Evolutionary conservation across 495 filamentous ascomycete genomes (phyloP), one percentile per base, ranked within the genome.

Genomic region (Aspergillus conjunctus): DNA sequence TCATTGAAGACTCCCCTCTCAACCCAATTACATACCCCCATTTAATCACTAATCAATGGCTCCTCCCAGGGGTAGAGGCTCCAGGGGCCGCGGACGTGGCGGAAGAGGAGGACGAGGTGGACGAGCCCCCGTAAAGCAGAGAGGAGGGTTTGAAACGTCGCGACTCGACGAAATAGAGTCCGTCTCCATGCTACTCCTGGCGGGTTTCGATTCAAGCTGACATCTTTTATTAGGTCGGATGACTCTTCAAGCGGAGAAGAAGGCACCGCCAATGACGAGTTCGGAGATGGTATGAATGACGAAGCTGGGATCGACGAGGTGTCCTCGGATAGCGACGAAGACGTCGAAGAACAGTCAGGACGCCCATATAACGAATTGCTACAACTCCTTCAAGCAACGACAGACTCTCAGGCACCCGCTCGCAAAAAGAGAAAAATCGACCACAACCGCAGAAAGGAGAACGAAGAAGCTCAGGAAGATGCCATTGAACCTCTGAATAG

Each of bases 401-500:
- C 75, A 26, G 81, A 86, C 14, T 74, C 81, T 7, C 77, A 79
- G 18, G 81, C 77, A 48, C 85, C 85, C 54, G 82, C 76, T 59
- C 73, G 80, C 11, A 96, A 93, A 70, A 83, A 82, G 72, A 79
- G 88, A 66, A 93, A 91, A 67, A 65, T 91, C 30, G 77, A 82
- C 17, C 79, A 80, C 37, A 55, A 62, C 20, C 33, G 54, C 6
- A 48, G 62, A 7, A 60, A 67, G 14, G 60, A 57, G 31, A 64
- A 58, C 52, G 22, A 65, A 26, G 54, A 66, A 14, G 53, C 30
- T 37, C 43, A 54, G 14, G 52, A 44, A 15, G 61, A 63, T 22
- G 54, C 58, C 17, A 33, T 44, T 33, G 22, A 22, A 18, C 30
- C 45, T 44, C 11, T 41, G 14, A 54, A 64, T 2, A 53, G 41